Evolutionary conservation across 2,329 filamentous ascomycete genomes (phyloP), one percentile per base, ranked within the genome.

Genomic region (Aureobasidium sp.): DNA sequence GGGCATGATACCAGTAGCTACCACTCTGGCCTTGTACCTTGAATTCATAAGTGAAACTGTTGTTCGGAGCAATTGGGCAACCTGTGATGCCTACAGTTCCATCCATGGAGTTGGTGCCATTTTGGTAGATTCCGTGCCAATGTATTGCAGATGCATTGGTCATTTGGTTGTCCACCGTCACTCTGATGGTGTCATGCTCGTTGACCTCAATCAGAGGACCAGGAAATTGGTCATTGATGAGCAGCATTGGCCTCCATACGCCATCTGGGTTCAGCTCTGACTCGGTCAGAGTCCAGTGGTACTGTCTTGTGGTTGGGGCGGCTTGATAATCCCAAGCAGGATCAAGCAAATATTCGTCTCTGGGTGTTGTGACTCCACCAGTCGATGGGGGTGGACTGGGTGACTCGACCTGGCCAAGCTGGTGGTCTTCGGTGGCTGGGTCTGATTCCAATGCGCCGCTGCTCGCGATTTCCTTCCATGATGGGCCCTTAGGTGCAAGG

Each of bases 111-210:
- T 85, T 87, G 1, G 85, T 87, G 9, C 84, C 85, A 63, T 85
- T 86, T 67, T 89, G 87, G 67, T 82, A 87, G 64, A 90, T 80
- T 20, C 87, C 87, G 66, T 89, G 87, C 74, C 86, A 89, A 69
- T 89, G 87, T 3, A 89, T 78, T 9, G 84, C 84, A 1, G 80
- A 80, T 41, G 75, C 68, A 66, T 88, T 86, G 20, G 73, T 71
- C 1, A 84, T 82, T 29, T 79, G 75, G 66, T 90, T 90, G 64
- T 81, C 72, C 32, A 91, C 78, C 24, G 87, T 81, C 13, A 92
- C 82, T 0, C 87, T 72, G 8, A 92, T 73, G 0, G 82, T 85
- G 66, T 93, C 89, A 17, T 86, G 86, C 66, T 88, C 83, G 68
- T 77, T 77, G 62, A 70, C 71, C 65, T 76, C 73, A 37, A 77